Percentiles rank a stretch among this genome's conserved stretches.
Conservation (phyloP, 2,329 filamentous ascomycete species). For the Tolypocladium amazonense region DNA sequence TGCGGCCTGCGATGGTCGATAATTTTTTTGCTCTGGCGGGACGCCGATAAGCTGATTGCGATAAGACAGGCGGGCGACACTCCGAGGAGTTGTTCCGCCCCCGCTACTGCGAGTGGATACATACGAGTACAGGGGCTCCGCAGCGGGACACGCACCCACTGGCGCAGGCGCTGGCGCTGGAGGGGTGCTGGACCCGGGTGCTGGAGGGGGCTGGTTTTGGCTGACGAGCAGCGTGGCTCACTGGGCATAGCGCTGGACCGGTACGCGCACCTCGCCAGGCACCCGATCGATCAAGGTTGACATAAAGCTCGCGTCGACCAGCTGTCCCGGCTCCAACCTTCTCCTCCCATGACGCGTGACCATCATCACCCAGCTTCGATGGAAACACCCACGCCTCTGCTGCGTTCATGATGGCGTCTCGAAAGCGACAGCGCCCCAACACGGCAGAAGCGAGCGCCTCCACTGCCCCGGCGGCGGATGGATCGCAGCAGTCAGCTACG, state of each 20-base stretch:
- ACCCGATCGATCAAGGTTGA: neutral
- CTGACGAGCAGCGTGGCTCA: neutral
- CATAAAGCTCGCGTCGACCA: neutral
- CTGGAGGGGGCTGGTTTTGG: neutral
- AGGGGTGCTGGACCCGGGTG: neutral
- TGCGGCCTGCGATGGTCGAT: neutral
- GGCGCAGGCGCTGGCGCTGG: neutral
- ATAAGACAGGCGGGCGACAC: constrained; percentile 6
- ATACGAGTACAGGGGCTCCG: neutral
- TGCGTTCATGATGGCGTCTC: constrained; percentile 17
- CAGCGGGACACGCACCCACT: neutral
- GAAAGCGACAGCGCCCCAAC: constrained; percentile 22
- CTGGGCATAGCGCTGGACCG: neutral
- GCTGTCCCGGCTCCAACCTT: neutral
- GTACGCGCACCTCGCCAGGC: neutral
- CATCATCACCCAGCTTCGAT: constrained; percentile 2
- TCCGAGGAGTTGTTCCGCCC: neutral
- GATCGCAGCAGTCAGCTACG: constrained; percentile 7
- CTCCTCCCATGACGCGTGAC: neutral
- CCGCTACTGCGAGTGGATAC: no score
- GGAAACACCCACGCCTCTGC: constrained; percentile 1
- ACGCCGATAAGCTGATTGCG: constrained; percentile 17
- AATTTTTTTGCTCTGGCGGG: constrained; percentile 21
- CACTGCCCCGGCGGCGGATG: constrained; percentile 7
- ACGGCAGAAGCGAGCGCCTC: constrained; percentile 11